phyloP scores from a whole-genome alignment of 257 asterid species.

The Anisodus acutangulus region DNA sequence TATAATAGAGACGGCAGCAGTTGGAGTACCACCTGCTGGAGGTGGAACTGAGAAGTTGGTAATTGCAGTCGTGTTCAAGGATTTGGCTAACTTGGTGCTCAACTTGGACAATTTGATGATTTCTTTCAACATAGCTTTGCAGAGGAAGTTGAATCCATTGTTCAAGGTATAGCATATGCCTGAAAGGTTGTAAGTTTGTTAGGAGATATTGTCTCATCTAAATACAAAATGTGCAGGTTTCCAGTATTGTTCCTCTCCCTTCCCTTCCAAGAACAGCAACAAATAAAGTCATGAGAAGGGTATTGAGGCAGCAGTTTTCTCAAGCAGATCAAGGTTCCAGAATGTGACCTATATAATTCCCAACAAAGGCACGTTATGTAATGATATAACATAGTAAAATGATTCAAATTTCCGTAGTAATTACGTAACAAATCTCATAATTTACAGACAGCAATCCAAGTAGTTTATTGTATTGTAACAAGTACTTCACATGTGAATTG shows the following conservation, averaged over 20 bases:
- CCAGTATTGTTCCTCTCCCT: slow-evolving; percentile 59
- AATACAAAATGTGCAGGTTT: slow-evolving; percentile 60
- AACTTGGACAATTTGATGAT: slow-evolving; percentile 48
- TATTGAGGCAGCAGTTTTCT: slow-evolving; percentile 71
- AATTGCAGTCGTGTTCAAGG: slow-evolving; percentile 73
- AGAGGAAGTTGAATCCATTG: slow-evolving; percentile 81
- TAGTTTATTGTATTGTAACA: slow-evolving; percentile 17
- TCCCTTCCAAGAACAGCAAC: slow-evolving; percentile 97
- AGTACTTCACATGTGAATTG: background rate
- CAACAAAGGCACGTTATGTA: background rate
- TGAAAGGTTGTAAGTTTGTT: background rate
- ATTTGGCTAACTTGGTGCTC: slow-evolving; percentile 42
- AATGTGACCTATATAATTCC: slow-evolving; percentile 40
- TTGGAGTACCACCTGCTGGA: slow-evolving; percentile 78
- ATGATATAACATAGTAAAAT: too few relatives aligned
- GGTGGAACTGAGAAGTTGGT: slow-evolving; percentile 93
- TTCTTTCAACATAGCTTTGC: slow-evolving; percentile 80
- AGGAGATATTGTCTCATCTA: slow-evolving; percentile 17
- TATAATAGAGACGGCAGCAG: slow-evolving; percentile 93
- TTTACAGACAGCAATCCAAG: slow-evolving; percentile 3
- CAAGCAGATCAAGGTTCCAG: slow-evolving; percentile 45
- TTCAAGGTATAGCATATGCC: slow-evolving; percentile 65
- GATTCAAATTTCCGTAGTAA: too few relatives aligned
- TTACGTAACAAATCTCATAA: background rate
- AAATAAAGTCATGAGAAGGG: slow-evolving; percentile 92